Percentiles rank a stretch among this genome's conserved stretches.
Conservation (phyloP, 140 eudicot species). For the Eryngium alpinum region DNA sequence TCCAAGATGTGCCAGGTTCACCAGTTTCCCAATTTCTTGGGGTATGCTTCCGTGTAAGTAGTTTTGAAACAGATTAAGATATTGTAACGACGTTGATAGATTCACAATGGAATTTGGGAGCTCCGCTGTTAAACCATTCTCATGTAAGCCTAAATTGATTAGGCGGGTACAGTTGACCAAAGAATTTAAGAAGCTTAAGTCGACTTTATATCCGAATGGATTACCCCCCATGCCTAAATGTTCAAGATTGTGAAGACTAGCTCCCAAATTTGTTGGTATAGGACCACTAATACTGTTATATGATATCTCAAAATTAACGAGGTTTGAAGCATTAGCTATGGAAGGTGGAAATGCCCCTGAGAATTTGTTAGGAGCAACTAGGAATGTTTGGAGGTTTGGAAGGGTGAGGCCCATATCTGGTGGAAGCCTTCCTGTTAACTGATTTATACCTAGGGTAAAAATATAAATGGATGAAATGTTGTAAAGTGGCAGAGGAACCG, state of each 20-base stretch:
- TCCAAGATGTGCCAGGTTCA: not conserved
- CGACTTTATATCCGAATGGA: not conserved
- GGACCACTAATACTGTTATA: not conserved
- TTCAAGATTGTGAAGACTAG: not conserved
- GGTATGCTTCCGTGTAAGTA: not conserved
- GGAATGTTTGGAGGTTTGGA: not conserved
- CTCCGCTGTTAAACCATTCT: not conserved
- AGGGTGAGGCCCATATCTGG: not conserved
- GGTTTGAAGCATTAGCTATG: not conserved
- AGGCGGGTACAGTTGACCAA: not conserved
- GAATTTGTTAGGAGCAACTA: fast-evolving
- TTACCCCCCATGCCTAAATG: not conserved
- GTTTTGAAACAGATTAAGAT: not conserved
- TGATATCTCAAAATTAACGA: fast-evolving
- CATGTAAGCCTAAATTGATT: not conserved
- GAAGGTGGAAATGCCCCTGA: not conserved
- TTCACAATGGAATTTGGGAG: not conserved
- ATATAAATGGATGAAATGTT: not conserved
- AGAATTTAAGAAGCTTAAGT: not conserved
- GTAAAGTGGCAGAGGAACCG: not conserved
- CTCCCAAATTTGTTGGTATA: not conserved
- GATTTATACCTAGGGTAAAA: not conserved
- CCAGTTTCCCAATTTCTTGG: not conserved
- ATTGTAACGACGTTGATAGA: not conserved
- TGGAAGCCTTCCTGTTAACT: not conserved